A percentile compares a stretch with the other conserved stretches of the same genome.
Conservation (phyloP, 768 basidiomycete species). For the Cubamyces sp. region DNA sequence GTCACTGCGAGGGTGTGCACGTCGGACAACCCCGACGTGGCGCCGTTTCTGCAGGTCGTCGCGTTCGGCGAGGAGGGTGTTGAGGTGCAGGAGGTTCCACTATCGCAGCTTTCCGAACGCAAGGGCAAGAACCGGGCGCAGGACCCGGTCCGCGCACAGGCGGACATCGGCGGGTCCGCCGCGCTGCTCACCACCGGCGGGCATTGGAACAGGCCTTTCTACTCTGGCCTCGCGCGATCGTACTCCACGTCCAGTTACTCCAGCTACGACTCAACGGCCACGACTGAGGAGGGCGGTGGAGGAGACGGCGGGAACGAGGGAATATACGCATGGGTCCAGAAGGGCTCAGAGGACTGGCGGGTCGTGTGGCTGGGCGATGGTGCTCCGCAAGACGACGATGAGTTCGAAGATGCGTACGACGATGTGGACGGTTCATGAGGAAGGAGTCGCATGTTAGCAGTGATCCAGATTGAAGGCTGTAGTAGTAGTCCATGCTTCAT, state of each 20-base stretch:
- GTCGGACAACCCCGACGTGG: conserved; percentile 29
- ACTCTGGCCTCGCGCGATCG: conserved; percentile 45
- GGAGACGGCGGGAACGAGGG: conserved; percentile 59
- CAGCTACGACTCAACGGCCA: conserved; percentile 50
- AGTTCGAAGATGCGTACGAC: conserved; percentile 39
- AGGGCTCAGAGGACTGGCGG: conserved; percentile 74
- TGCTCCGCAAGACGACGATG: conserved; percentile 38
- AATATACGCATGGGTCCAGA: conserved; percentile 78
- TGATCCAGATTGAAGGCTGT: background rate
- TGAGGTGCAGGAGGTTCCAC: conserved; percentile 70
- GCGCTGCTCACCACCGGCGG: conserved; percentile 60
- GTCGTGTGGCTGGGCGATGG: conserved; percentile 82
- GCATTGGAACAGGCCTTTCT: conserved; percentile 48
- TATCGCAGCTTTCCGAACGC: conserved; percentile 49
- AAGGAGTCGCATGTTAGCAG: background rate
- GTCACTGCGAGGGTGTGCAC: conserved; percentile 57
- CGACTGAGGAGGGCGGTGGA: conserved; percentile 52
- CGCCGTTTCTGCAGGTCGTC: conserved; percentile 66
- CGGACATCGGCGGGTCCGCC: conserved; percentile 67
- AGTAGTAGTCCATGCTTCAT: background rate
- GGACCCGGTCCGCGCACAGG: conserved; percentile 57
- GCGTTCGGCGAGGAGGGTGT: conserved; percentile 73
- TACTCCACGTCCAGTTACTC: conserved; percentile 45
- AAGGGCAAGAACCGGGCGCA: conserved; percentile 54
- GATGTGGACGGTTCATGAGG: background rate